phyloP scores from a whole-genome alignment of 345 rosid genomes.

The Salix brachista region DNA sequence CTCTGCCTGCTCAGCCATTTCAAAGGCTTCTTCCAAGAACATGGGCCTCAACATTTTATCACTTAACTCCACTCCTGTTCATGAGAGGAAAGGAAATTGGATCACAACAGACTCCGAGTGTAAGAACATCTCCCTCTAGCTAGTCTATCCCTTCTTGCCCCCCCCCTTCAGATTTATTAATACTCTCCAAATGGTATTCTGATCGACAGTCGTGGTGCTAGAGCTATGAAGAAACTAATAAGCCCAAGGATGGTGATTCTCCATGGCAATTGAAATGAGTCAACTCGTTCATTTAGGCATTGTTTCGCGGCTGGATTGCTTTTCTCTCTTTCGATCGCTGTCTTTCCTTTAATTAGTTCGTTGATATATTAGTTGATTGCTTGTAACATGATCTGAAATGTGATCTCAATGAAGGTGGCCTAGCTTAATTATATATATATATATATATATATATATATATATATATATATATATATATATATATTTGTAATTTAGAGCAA shows the following conservation, averaged over 20 bases:
- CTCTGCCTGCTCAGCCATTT: constrained; percentile 42
- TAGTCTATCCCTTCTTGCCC: not conserved
- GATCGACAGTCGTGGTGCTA: constrained; percentile 70
- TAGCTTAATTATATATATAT: too few relatives aligned
- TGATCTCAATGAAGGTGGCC: not conserved
- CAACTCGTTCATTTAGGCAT: not conserved
- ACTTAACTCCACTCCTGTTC: constrained; percentile 39
- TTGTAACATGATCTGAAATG: constrained; percentile 2
- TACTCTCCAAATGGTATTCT: not conserved
- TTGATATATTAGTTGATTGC: not conserved
- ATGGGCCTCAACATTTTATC: constrained; percentile 28
- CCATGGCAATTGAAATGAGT: not conserved
- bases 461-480: too few relatives aligned
- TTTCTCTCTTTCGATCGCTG: not conserved
- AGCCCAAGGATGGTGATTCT: not conserved
- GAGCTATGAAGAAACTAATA: constrained; percentile 49
- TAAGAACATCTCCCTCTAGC: constrained; percentile 20
- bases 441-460: too few relatives aligned
- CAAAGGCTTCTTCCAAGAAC: constrained; percentile 47
- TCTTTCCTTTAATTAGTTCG: too few relatives aligned
- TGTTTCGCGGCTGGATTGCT: not conserved
- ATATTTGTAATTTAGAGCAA: too few relatives aligned
- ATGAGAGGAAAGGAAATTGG: constrained; percentile 68
- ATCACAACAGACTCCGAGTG: constrained; percentile 92
- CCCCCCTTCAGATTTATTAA: not conserved